Evolutionary conservation across 23 red algal genomes (phyloP), one percentile per base, ranked within the genome.

Genomic region (Porphyridium purpureum): DNA sequence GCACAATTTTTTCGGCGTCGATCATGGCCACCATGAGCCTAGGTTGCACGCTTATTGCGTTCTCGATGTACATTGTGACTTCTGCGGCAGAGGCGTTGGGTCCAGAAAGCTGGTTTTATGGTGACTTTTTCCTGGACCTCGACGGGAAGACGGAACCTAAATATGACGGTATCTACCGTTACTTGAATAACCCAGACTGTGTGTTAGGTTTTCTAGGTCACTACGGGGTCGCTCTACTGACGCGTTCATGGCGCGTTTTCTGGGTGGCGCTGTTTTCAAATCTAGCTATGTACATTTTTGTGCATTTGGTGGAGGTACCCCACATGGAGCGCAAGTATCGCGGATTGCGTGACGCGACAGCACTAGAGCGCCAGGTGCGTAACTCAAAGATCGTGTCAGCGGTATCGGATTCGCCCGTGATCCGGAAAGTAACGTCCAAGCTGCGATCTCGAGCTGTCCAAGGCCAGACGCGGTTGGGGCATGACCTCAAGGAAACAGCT

Each of bases 81-180:
- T 98, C 79, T 1, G 66, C 74, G 17, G 61, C 66, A 46, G 48
- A 56, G 11, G 67, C 57, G 22, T 47, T 75, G 14, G 79, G 90
- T 3, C 66, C 76, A 22, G 76, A 86, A 70, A 74, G 67, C 4
- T 86, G 69, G 52, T 86, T 65, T 49, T 98, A 86, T 52, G 79
- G 72, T 3, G 90, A 98, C 68, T 86, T 98, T 66, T 98, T 98
- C 68, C 75, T 98, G 2, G 46, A 49, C 1, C 72, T 76, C 19
- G n/a, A n/a, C n/a, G n/a, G n/a, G n/a, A 63, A 57, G 0, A 27
- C 24, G 11, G 60, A 54, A 55, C 28, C 76, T 54, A 24, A 36
- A 5, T 74, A 81, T 14, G 57, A 60, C 17, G 90, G 90, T 33
- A 60, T 79, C 50, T 98, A 73, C 50, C 72, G 79, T 2, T 98